phyloP scores from a whole-genome alignment of 306 rosid genomes.

The Vigna angularis region DNA sequence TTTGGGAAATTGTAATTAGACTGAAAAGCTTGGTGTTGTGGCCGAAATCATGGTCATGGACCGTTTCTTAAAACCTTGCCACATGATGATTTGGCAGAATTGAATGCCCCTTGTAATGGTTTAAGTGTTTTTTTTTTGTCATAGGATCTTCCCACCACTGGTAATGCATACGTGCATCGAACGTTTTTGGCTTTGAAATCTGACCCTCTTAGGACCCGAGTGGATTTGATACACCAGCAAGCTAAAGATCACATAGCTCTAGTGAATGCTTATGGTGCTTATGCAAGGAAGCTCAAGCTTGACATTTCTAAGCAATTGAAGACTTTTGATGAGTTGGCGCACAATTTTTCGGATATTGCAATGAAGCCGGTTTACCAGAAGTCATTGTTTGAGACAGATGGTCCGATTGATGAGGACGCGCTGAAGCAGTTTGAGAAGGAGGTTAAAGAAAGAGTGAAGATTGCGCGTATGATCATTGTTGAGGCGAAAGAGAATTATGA shows the following conservation, averaged over 20 bases:
- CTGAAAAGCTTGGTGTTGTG: neutral
- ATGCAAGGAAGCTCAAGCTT: slow-evolving; percentile 99
- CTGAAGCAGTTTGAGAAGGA: slow-evolving; percentile 97
- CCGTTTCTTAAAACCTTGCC: neutral
- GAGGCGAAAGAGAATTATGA: slow-evolving; percentile 95
- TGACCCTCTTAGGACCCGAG: slow-evolving; percentile 82
- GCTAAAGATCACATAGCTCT: slow-evolving; percentile 92
- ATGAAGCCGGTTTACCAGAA: slow-evolving; percentile 64
- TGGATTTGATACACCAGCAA: slow-evolving; percentile 93
- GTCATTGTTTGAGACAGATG: slow-evolving; percentile 74
- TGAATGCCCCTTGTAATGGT: slow-evolving; percentile 28
- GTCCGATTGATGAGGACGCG: slow-evolving; percentile 86
- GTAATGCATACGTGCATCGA: slow-evolving; percentile 84
- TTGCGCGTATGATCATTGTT: slow-evolving; percentile 74
- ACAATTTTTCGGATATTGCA: slow-evolving; percentile 69
- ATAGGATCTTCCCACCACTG: slow-evolving; percentile 84
- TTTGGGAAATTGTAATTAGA: neutral
- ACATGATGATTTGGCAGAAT: neutral
- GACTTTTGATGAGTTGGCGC: slow-evolving; percentile 90
- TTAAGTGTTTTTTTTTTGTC: slow-evolving; percentile 33
- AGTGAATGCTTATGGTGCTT: slow-evolving; percentile 95
- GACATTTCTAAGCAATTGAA: slow-evolving; percentile 88
- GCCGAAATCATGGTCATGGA: neutral
- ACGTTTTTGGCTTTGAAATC: slow-evolving; percentile 95
- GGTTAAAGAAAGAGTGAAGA: slow-evolving; percentile 95